These are phyloP conservation scores for Umbelopsis sp. DNA, from an alignment of 371 early-diverging fungal species.

Conservation along the genomic window DNA sequence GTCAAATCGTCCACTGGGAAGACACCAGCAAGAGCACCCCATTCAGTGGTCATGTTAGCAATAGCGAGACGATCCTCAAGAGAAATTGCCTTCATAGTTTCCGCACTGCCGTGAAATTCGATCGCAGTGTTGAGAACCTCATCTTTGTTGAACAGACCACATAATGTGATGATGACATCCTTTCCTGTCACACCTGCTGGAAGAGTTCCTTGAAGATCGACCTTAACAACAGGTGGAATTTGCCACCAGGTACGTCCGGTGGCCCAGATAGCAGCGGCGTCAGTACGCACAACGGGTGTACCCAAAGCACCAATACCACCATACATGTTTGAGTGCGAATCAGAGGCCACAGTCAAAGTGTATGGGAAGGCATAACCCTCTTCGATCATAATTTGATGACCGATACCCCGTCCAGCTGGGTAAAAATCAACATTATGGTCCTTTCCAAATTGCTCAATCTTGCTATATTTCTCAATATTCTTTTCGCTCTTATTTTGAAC, in stretches of 20 bases:
- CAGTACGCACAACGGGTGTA: conserved; percentile 95
- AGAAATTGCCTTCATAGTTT: conserved; percentile 65
- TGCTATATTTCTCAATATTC: conserved; percentile 85
- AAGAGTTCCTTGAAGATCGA: conserved; percentile 74
- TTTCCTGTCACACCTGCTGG: conserved; percentile 90
- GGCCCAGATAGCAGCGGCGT: conserved; percentile 97
- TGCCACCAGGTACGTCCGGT: conserved; percentile 98
- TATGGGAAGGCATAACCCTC: conserved; percentile 95
- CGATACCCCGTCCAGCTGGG: conserved; percentile 96
- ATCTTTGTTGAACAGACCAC: conserved; percentile 83
- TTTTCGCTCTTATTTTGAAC: conserved; percentile 91
- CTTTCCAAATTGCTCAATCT: conserved; percentile 83
- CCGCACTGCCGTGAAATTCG: conserved; percentile 83
- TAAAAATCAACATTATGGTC: conserved; percentile 89
- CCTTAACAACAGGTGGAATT: conserved; percentile 90
- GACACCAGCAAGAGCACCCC: conserved; percentile 97
- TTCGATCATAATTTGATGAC: conserved; percentile 96
- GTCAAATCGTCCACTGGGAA: conserved; percentile 90
- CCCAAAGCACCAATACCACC: conserved; percentile 94
- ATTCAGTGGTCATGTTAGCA: conserved; percentile 98
- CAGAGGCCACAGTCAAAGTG: conserved; percentile 93
- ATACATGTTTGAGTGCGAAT: conserved; percentile 98
- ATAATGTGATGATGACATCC: conserved; percentile 93
- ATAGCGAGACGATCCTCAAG: conserved; percentile 94
- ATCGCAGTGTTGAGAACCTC: conserved; percentile 94